Conservation (phyloP, 805 yeast species). For the Candida nemodendra region DNA sequence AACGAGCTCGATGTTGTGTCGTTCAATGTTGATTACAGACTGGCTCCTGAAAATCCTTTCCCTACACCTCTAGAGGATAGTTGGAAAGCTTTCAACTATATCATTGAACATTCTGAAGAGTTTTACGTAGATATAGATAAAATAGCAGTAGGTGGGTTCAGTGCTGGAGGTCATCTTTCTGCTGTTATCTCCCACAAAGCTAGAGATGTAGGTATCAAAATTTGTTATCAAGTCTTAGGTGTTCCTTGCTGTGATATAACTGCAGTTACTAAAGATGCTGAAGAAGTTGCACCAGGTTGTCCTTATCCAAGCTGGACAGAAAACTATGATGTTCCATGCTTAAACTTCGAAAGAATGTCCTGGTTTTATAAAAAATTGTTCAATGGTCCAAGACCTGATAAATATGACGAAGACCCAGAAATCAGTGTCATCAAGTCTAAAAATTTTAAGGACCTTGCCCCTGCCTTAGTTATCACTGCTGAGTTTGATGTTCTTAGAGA, state of each 20-base stretch:
- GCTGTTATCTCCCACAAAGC: conserved; percentile 30
- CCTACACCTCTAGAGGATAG: conserved; percentile 47
- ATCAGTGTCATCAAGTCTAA: neutral
- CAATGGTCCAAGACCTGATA: neutral
- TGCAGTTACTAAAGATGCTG: neutral
- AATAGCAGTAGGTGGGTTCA: conserved; percentile 44
- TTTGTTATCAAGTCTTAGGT: neutral
- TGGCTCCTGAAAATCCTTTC: conserved; percentile 48
- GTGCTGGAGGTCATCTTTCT: conserved; percentile 43
- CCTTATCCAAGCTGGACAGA: neutral
- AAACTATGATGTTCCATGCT: neutral
- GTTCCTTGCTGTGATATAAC: neutral
- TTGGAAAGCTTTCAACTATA: conserved; percentile 34
- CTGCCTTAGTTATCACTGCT: neutral
- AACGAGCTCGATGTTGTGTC: conserved; percentile 32
- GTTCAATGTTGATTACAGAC: conserved; percentile 44
- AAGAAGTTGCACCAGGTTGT: too few species aligned
- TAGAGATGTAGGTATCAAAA: neutral
- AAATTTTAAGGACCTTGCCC: neutral
- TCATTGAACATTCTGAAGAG: conserved; percentile 22
- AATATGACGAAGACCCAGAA: neutral
- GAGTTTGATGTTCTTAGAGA: neutral
- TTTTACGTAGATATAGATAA: conserved; percentile 28
- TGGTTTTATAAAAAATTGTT: neutral
- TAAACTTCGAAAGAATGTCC: neutral